A percentile compares a stretch with the other conserved stretches of the same genome.
Evolutionary conservation across 2,329 filamentous ascomycete genomes (phyloP).

Genomic region (Cladophialophora carrionii): DNA sequence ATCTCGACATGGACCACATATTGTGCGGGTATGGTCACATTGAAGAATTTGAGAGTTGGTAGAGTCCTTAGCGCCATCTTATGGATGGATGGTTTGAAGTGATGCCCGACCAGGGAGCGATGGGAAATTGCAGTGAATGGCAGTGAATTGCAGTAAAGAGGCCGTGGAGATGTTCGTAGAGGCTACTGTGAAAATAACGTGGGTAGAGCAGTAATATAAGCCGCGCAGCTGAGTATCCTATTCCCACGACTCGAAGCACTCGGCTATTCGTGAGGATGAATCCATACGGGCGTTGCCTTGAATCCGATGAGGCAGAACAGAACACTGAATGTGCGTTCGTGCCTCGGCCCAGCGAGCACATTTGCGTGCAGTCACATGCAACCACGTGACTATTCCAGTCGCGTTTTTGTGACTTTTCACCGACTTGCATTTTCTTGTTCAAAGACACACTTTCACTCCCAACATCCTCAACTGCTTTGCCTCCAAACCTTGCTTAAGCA

Average conservation of each 20-base stretch:
- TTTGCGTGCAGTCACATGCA: background rate
- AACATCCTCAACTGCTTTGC: background rate
- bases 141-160: background rate
- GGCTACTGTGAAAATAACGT: background rate
- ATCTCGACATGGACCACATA: conserved; percentile 91
- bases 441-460: background rate
- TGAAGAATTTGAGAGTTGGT: conserved; percentile 63
- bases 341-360: background rate
- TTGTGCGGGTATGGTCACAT: conserved; percentile 69
- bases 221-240: too few relatives aligned
- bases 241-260: background rate
- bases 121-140: background rate
- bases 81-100: background rate
- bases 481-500: background rate
- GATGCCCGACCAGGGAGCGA: background rate
- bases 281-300: background rate
- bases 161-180: background rate
- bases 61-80: conserved; percentile 22
- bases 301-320: background rate
- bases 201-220: background rate
- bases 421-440: background rate
- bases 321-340: background rate
- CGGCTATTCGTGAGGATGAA: background rate
- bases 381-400: background rate
- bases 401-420: background rate